Conservation (phyloP, 2,329 filamentous ascomycete genomes). For the Aureobasidium sp. region DNA sequence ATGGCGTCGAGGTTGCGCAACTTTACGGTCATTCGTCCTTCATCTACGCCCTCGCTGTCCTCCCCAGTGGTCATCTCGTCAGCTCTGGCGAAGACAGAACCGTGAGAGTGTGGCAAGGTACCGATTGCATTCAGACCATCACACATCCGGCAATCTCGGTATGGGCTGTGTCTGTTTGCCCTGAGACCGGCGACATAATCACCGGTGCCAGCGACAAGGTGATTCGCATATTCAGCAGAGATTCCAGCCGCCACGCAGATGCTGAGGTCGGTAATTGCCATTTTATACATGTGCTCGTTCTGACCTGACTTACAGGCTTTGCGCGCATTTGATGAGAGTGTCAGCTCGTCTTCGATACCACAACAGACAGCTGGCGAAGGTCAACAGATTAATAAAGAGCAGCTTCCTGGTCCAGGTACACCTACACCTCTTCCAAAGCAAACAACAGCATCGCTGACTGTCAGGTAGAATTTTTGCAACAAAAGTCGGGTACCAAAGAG, state of each 20-base stretch:
- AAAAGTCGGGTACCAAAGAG: slow-evolving; percentile 85
- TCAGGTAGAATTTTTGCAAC: slow-evolving; percentile 63
- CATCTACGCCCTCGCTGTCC: slow-evolving; percentile 73
- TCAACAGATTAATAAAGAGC: slow-evolving; percentile 73
- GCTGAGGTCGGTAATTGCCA: slow-evolving; percentile 35
- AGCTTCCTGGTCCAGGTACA: slow-evolving; percentile 65
- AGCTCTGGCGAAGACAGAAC: slow-evolving; percentile 95
- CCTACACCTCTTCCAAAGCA: too few species aligned
- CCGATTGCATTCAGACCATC: slow-evolving; percentile 84
- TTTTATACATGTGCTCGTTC: background rate
- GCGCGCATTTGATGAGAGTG: slow-evolving; percentile 59
- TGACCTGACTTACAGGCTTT: background rate
- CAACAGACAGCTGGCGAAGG: slow-evolving; percentile 68
- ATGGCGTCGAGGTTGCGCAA: slow-evolving; percentile 68
- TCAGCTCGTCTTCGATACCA: slow-evolving; percentile 78
- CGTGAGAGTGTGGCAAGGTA: slow-evolving; percentile 77
- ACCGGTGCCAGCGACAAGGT: slow-evolving; percentile 84
- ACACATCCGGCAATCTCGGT: slow-evolving; percentile 96
- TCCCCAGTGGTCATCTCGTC: slow-evolving; percentile 80
- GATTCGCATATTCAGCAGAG: slow-evolving; percentile 76
- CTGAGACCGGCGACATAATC: slow-evolving; percentile 83
- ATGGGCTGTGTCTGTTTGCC: slow-evolving; percentile 81
- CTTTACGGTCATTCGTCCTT: slow-evolving; percentile 88
- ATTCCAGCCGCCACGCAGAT: slow-evolving; percentile 61
- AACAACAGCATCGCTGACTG: background rate